These are phyloP conservation scores for Populus davidiana DNA, from an alignment of 345 rosid species.

Conservation along the genomic window DNA sequence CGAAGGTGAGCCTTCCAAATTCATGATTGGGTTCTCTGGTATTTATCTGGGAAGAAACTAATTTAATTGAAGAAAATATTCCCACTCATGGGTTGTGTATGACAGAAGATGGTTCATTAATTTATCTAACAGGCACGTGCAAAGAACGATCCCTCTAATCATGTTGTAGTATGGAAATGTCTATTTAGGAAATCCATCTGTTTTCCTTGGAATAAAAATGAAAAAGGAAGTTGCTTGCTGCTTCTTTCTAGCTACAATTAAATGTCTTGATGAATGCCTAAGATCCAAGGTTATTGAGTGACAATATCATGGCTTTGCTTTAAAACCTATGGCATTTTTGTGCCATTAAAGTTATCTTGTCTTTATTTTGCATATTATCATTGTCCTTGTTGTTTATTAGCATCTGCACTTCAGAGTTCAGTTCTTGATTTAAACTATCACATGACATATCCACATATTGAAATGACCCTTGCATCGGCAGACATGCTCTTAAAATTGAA, in stretches of 20 bases:
- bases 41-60: neutral
- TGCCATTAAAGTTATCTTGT: neutral
- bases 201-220: neutral
- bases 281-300: neutral
- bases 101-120: neutral
- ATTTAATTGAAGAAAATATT: neutral
- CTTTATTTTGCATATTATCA: neutral
- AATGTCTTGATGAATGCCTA: neutral
- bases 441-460: neutral
- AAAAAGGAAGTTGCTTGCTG: neutral
- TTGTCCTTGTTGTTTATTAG: neutral
- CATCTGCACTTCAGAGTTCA: neutral
- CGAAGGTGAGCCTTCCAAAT: conserved; percentile 53
- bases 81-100: neutral
- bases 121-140: neutral
- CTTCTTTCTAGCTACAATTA: neutral
- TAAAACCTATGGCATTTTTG: neutral
- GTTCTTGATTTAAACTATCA: neutral
- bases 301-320: neutral
- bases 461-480: neutral
- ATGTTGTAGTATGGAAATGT: neutral
- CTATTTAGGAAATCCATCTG: neutral
- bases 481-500: neutral
- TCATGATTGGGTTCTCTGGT: neutral
- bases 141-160: neutral